These are phyloP conservation scores for Lecanoromycetidae sp. DNA, from an alignment of 2,329 filamentous ascomycete species.

Conservation along the genomic window DNA sequence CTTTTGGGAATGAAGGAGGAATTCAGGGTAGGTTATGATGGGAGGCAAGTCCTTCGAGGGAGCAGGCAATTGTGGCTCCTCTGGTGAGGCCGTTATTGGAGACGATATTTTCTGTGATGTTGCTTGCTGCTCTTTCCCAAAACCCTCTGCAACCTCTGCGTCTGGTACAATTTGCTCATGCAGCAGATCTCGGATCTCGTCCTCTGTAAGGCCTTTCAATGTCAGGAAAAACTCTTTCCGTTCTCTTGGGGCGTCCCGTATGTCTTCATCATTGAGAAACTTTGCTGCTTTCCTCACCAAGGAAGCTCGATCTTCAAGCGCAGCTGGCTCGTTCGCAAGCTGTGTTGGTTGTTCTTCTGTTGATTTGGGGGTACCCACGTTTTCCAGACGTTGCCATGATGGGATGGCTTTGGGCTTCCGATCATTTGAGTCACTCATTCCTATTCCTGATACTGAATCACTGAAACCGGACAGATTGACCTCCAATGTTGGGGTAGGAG, in stretches of 20 bases:
- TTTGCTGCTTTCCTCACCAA: conserved; percentile 55
- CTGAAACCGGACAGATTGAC: neutral
- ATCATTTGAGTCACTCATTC: neutral
- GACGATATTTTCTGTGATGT: neutral
- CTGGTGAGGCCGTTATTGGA: neutral
- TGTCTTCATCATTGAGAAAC: conserved; percentile 64
- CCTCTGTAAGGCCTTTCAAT: conserved; percentile 57
- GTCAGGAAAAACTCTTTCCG: conserved; percentile 66
- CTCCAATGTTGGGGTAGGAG: neutral
- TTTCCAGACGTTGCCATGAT: conserved; percentile 1
- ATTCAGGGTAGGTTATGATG: conserved; percentile 57
- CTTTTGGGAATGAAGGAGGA: conserved; percentile 46
- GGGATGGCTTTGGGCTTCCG: conserved; percentile 3
- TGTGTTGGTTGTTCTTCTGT: neutral
- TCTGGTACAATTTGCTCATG: neutral
- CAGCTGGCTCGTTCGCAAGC: neutral
- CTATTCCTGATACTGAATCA: neutral
- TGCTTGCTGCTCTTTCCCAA: neutral
- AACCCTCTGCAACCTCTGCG: conserved; percentile 1
- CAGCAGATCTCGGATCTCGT: conserved; percentile 59
- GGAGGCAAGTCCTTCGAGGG: conserved; percentile 38
- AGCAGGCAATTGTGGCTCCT: conserved; percentile 10
- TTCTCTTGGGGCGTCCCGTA: conserved; percentile 55
- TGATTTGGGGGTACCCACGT: neutral
- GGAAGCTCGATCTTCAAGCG: conserved; percentile 3